Base-by-base conservation (phyloP, 805 yeast genomes). In the Suhomyces pyralidae region DNA sequence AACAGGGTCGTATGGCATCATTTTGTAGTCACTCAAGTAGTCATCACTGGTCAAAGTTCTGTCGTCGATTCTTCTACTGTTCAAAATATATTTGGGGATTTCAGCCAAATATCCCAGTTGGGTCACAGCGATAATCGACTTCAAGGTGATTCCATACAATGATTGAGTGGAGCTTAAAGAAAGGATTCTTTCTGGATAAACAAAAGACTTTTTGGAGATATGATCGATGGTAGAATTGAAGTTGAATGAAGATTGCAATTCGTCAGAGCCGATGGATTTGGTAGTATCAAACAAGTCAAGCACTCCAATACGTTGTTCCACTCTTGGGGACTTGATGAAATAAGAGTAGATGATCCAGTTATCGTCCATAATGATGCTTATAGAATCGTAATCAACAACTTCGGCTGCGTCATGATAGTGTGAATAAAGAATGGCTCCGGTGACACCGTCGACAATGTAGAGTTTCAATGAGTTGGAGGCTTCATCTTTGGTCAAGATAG, bases 301-400 rank as follows among this genome's bases (percentile, higher is more conserved):
- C 3, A 88, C 90, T 14, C 79, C 82, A 12, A 94, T 62, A 59
- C 85, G 80, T 54, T 74, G 79, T 53, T 74, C 78, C 48, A 81
- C 79, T 19, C 74, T 65, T 9, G 85, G 85, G 2, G 65, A 64
- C 1, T 63, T 61, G 51, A 84, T 78, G 62, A 78, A 81, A 60
- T 82, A 85, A 0, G 92, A 74, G 62, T 88, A 86, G 9, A 89
- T 77, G 15, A 90, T 73, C 88, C 94, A 93, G 68, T 92, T 83
- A 64, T 93, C 98, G 47, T 90, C 94, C 66, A 83, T 80, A 0
- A 83, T 74, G 25, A 90, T 60, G 20, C 78, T 70, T 26, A 90
- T 64, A 1, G 79, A 70, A 1, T 48, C 69, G 8, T 67, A 67
- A 9, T 74, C 74, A 3, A 77, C 64, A 8, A 76, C 62, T 24